A percentile compares a stretch with the other conserved stretches of the same genome.
Conservation (phyloP, 1,284 basidiomycete species). For the Phlebopus sp. region DNA sequence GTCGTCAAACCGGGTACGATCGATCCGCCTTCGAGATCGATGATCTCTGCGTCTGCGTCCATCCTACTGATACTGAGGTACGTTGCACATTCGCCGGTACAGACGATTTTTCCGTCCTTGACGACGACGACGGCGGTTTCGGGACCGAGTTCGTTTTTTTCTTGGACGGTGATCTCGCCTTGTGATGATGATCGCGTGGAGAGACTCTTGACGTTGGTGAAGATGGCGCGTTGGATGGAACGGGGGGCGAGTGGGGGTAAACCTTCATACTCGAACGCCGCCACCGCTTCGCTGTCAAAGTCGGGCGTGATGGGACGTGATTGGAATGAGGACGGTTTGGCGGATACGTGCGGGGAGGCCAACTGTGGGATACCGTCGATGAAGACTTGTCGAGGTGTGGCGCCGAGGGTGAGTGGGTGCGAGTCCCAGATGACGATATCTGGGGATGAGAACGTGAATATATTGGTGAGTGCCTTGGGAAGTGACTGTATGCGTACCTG, state of each 20-base stretch:
- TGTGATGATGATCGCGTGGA: constrained; percentile 10
- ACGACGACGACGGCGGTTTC: constrained; percentile 44
- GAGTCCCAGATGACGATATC: constrained; percentile 47
- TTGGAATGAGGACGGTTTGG: constrained; percentile 36
- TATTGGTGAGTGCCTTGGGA: background rate
- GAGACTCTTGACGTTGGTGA: constrained; percentile 19
- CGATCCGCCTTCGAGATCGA: constrained; percentile 46
- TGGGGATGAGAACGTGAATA: constrained; percentile 17
- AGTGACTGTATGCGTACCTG: constrained; percentile 26
- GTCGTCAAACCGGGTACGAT: constrained; percentile 59
- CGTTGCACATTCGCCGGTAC: constrained; percentile 26
- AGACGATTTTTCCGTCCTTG: constrained; percentile 43
- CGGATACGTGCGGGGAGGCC: constrained; percentile 31
- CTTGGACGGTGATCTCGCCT: constrained; percentile 14
- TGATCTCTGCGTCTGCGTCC: constrained; percentile 19
- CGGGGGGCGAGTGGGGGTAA: constrained; percentile 55
- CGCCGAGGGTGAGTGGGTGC: constrained; percentile 54
- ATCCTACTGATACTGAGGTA: constrained; percentile 26
- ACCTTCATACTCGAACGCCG: constrained; percentile 56
- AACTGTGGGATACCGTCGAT: constrained; percentile 67
- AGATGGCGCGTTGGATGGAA: constrained; percentile 17
- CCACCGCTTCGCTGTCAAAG: constrained; percentile 56
- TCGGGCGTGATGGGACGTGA: constrained; percentile 45
- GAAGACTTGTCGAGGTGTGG: constrained; percentile 60
- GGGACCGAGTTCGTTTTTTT: too few species aligned